Conservation (phyloP, 2,329 filamentous ascomycete species). For the Fusarium miscanthi region DNA sequence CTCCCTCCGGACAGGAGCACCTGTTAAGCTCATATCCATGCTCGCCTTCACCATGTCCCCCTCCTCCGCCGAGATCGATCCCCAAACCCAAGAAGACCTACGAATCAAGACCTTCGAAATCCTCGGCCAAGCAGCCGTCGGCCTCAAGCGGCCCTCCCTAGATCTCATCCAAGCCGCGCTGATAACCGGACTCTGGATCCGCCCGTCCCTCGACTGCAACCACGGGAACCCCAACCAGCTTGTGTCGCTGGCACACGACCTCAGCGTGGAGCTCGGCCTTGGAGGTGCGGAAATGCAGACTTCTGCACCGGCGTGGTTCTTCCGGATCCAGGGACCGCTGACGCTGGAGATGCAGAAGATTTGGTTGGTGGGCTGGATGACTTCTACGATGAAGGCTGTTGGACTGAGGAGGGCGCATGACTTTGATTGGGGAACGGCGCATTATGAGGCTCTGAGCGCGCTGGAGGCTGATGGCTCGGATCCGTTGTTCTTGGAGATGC, state of each 20-base stretch:
- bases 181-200: constrained; percentile 15
- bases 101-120: constrained; percentile 13
- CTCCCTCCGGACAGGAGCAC: background rate
- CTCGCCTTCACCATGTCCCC: constrained; percentile 5
- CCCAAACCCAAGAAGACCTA: constrained; percentile 6
- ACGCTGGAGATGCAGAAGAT: constrained; percentile 23
- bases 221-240: constrained; percentile 18
- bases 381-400: constrained; percentile 14
- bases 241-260: background rate
- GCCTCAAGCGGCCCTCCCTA: constrained; percentile 5
- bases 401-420: constrained; percentile 4
- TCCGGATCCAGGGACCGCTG: constrained; percentile 13
- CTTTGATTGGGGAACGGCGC: constrained; percentile 16
- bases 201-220: constrained; percentile 9
- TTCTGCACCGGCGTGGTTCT: constrained; percentile 24
- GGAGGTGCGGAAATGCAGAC: constrained; percentile 16
- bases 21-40: constrained; percentile 18
- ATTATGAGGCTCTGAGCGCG: constrained; percentile 10
- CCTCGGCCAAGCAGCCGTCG: constrained; percentile 18
- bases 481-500: constrained; percentile 18
- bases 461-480: constrained; percentile 2
- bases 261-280: constrained; percentile 22
- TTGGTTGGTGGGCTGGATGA: constrained; percentile 20
- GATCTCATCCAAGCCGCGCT: constrained; percentile 26
- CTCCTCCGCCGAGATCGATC: background rate